These are phyloP conservation scores for Suillus cothurnatus DNA, from an alignment of 768 basidiomycete species.

Conservation along the genomic window DNA sequence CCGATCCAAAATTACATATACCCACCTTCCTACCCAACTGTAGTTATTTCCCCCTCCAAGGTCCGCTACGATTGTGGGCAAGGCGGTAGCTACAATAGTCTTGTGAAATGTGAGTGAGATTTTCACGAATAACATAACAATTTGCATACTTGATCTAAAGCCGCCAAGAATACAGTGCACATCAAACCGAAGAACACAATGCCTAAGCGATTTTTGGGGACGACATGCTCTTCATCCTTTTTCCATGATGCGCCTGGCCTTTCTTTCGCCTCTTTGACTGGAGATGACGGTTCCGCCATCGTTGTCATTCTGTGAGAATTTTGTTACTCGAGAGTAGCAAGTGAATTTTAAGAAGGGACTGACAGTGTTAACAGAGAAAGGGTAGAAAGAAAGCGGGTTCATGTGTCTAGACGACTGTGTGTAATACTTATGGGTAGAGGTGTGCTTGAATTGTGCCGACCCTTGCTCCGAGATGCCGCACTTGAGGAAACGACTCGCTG, in stretches of 20 bases:
- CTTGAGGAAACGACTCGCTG: not conserved
- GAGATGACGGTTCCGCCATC: conserved; percentile 2
- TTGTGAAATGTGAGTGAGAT: conserved; percentile 10
- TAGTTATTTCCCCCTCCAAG: conserved; percentile 50
- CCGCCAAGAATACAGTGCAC: conserved; percentile 46
- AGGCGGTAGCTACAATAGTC: conserved; percentile 51
- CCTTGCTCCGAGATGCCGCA: not conserved
- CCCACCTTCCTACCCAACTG: conserved; percentile 51
- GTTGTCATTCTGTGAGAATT: not conserved
- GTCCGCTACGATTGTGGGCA: conserved; percentile 50
- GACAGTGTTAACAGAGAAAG: not conserved
- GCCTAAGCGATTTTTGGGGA: conserved; percentile 44
- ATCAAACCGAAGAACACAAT: conserved; percentile 49
- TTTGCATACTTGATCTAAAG: conserved; percentile 45
- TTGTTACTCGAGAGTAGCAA: not conserved
- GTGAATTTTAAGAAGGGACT: not conserved
- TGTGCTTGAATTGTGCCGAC: not conserved
- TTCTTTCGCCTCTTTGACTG: conserved; percentile 11
- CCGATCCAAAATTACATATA: not conserved
- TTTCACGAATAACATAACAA: not conserved
- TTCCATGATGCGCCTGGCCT: conserved; percentile 41
- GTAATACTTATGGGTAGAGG: not conserved
- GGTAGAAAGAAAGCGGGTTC: not conserved
- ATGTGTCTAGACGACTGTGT: not conserved
- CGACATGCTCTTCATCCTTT: conserved; percentile 39